Evolutionary conservation across 2,329 filamentous ascomycete genomes (phyloP), one percentile per base, ranked within the genome.

Genomic region (Simplicillium aogashimaense): DNA sequence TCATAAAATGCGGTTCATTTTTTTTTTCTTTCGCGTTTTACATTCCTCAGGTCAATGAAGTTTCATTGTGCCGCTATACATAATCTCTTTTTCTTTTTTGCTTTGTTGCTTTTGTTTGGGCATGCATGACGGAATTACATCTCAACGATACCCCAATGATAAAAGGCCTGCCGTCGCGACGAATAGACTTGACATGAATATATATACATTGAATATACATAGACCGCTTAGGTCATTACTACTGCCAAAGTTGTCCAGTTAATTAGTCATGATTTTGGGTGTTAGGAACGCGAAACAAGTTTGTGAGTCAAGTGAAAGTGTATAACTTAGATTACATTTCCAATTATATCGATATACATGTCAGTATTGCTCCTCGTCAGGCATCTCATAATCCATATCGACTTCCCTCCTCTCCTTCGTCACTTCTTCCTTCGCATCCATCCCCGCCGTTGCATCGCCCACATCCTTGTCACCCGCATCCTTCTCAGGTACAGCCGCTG

Each of bases 341-440:
- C n/a, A 25, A 25, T 34, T 7, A 30, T 17, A 30, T 10, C 25
- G n/a, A n/a, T n/a, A 14, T 40, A 14, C 8, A 13, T 15, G n/a
- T 12, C 29, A 44, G 65, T 69, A 74, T 32, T 63, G 64, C 37
- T 68, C 64, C 33, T 72, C 70, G 35, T 70, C 71, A 3, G 63
- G 70, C 14, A 73, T 66, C 44, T 74, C 71, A 45, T 74, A 75
- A 41, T 74, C 71, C 66, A 73, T 68, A 36, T 70, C 62, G 3
- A 58, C 58, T 35, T 59, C 53, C 31, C 58, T 50, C 30, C 55
- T 53, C 14, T 54, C 50, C 38, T 54, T 7, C 6, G 17, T 10
- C 37, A 43, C 45, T 25, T 40, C 43, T 20, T 43, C 47, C 39
- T 28, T 43, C 18, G 43, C 45, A 34, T 6, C 55, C 53, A 16